These are phyloP conservation scores for Bryopsis sp. DNA, from an alignment of 139 green algal genomes.

Conservation along the genomic window DNA sequence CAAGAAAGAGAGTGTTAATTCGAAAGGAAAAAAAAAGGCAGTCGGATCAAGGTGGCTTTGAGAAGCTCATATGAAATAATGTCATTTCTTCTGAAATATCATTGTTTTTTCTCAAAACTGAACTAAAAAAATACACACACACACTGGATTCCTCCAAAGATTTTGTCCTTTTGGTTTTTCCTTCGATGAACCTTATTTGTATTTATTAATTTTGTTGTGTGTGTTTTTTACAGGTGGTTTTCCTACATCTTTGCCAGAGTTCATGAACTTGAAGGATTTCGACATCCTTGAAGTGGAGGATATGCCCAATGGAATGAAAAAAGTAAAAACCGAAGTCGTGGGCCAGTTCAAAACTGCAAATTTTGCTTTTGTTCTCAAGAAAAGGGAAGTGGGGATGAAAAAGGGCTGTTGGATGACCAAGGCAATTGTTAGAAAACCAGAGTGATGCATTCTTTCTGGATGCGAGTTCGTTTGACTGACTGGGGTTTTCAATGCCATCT, in stretches of 20 bases:
- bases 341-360: background rate
- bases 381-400: slow-evolving; percentile 30
- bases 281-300: slow-evolving; percentile 7
- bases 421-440: slow-evolving; percentile 24
- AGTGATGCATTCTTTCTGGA: too few species aligned
- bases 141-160: too few species aligned
- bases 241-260: slow-evolving; percentile 26
- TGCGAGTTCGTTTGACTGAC: too few species aligned
- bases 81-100: background rate
- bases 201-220: too few species aligned
- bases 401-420: slow-evolving; percentile 54
- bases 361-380: slow-evolving; percentile 10
- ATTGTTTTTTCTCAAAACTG: background rate
- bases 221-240: slow-evolving; percentile 27
- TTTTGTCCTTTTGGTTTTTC: too few species aligned
- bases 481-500: too few species aligned
- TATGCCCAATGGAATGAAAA: slow-evolving; percentile 2
- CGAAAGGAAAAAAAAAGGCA: background rate
- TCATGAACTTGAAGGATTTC: slow-evolving; percentile 28
- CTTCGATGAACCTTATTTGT: too few species aligned
- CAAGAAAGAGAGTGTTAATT: background rate
- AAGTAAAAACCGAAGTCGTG: background rate
- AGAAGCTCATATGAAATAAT: background rate
- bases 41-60: background rate
- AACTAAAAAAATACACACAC: too few species aligned